Conservation (phyloP, 176 grass and related monocot species). For the Oryza punctata region DNA sequence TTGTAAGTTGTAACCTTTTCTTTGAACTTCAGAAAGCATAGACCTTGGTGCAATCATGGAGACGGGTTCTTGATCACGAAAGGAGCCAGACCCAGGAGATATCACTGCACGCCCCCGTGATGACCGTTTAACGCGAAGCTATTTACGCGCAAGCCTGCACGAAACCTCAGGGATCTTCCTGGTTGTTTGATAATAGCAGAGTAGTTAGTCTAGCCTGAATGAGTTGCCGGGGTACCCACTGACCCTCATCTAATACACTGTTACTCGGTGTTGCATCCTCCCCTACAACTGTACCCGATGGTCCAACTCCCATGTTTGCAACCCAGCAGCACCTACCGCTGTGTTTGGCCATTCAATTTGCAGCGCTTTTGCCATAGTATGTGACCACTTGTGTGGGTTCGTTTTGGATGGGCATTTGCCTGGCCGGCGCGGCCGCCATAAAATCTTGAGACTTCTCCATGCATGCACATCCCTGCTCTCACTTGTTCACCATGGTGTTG, state of each 20-base stretch:
- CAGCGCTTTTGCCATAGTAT: neutral
- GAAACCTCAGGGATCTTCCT: neutral
- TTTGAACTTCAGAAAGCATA: constrained; percentile 41
- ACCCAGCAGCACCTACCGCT: constrained; percentile 2
- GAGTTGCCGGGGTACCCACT: neutral
- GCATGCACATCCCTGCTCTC: too few species aligned
- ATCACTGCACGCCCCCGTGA: neutral
- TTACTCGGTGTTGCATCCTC: neutral
- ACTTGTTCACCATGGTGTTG: neutral
- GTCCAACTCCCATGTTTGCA: constrained; percentile 24
- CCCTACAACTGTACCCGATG: neutral
- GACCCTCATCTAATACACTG: neutral
- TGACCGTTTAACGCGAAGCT: neutral
- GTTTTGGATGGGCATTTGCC: neutral
- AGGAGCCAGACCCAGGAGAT: neutral
- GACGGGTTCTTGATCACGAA: neutral
- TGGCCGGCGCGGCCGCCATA: neutral
- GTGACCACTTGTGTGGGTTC: constrained; percentile 5
- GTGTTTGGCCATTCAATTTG: constrained; percentile 17
- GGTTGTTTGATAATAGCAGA: neutral
- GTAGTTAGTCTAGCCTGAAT: neutral
- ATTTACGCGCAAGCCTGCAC: neutral
- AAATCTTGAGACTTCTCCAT: neutral
- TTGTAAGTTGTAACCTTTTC: neutral
- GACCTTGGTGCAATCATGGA: neutral